Percentiles rank a stretch among this genome's conserved stretches.
Conservation (phyloP, 202 grass and related monocot genomes). For the Tripidium arundinaceum region DNA sequence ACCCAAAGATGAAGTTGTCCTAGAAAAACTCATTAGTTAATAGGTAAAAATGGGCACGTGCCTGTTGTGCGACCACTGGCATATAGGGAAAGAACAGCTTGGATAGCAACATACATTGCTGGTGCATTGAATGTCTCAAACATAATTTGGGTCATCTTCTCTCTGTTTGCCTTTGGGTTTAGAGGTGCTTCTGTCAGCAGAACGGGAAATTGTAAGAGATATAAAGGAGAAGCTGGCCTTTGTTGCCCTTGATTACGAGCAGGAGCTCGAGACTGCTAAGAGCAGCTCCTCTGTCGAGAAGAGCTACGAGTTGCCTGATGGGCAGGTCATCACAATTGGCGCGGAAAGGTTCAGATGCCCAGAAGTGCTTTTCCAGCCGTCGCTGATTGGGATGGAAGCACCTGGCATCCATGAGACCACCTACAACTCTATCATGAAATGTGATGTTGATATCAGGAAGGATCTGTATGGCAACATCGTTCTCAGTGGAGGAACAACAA, state of each 20-base stretch:
- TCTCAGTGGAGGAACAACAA: constrained; percentile 76
- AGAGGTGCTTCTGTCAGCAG: constrained; percentile 80
- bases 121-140: constrained; percentile 86
- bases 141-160: constrained; percentile 96
- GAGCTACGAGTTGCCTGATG: constrained; percentile 70
- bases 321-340: constrained; percentile 71
- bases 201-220: constrained; percentile 73
- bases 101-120: constrained; percentile 82
- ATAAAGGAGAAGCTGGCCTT: constrained; percentile 84
- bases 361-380: constrained; percentile 71
- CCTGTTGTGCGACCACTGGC: constrained; percentile 79
- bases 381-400: constrained; percentile 63
- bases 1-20: background rate
- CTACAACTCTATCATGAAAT: constrained; percentile 88
- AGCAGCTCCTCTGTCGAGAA: constrained; percentile 64
- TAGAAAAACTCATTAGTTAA: background rate
- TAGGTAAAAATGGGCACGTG: constrained; percentile 7
- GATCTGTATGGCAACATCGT: constrained; percentile 52
- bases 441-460: constrained; percentile 67
- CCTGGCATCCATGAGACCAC: constrained; percentile 71
- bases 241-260: constrained; percentile 60
- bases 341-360: constrained; percentile 73
- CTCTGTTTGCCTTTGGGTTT: constrained; percentile 80
- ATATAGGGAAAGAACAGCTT: constrained; percentile 82
- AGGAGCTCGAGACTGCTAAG: constrained; percentile 60